These are phyloP conservation scores for Zygoascus meyerae DNA, from an alignment of 1,139 yeast genomes.

Conservation along the genomic window DNA sequence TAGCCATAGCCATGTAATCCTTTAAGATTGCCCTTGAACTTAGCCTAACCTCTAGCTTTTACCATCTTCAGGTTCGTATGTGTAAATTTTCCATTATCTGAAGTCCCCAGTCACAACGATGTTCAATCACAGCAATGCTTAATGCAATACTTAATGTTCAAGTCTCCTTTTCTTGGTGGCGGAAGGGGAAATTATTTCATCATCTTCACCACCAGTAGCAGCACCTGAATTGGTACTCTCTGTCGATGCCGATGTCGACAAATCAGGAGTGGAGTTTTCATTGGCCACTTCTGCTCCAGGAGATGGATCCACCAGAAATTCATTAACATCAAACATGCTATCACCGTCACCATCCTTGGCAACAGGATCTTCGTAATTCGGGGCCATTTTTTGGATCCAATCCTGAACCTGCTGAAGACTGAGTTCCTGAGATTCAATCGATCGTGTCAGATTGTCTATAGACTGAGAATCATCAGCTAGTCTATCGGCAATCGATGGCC, in stretches of 20 bases:
- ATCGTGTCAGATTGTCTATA: slow-evolving; percentile 27
- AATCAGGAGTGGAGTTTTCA: too few relatives aligned
- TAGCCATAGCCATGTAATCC: too few relatives aligned
- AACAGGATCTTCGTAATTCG: slow-evolving; percentile 13
- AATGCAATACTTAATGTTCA: background rate
- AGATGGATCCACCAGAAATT: slow-evolving; percentile 23
- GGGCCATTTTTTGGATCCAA: slow-evolving; percentile 28
- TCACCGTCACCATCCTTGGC: slow-evolving; percentile 9
- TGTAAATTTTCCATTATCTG: too few relatives aligned
- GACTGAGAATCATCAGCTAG: slow-evolving; percentile 18
- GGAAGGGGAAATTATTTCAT: slow-evolving; percentile 4
- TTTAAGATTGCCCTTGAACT: too few relatives aligned
- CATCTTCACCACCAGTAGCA: slow-evolving; percentile 6
- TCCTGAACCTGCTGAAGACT: slow-evolving; percentile 34
- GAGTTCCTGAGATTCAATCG: slow-evolving; percentile 29
- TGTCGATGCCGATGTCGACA: background rate
- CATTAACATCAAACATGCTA: slow-evolving; percentile 25
- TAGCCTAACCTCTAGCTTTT: too few relatives aligned
- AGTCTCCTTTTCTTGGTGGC: slow-evolving; percentile 7
- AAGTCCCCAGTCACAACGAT: too few relatives aligned
- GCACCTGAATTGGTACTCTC: background rate
- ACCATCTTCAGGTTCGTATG: too few relatives aligned
- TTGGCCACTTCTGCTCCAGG: slow-evolving; percentile 1
- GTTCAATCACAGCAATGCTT: too few relatives aligned
- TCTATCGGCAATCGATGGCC: slow-evolving; percentile 6